Evolutionary conservation across 106 monocot genomes (phyloP), one percentile per base, ranked within the genome.

Genomic region (Cymbidium sinense): DNA sequence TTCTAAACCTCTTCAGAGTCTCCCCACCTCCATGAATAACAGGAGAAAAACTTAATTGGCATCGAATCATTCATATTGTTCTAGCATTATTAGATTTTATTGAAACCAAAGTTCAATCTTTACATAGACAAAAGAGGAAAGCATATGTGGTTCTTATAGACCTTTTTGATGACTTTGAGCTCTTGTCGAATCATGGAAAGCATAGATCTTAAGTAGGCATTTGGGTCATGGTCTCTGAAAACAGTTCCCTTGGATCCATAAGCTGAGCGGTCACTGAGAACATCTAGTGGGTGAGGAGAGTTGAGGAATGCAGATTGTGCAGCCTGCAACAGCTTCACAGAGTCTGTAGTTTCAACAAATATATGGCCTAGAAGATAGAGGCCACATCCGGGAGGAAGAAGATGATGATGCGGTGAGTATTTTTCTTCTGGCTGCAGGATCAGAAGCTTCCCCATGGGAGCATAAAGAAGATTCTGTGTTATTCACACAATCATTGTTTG

Each of bases 201-300:
- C 5, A 93, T 23, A 0, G 91, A 82, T 27, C 78, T 77, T 50
- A 96, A 51, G 79, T 96, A 96, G 39, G 93, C 76, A 47, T 80
- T 80, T 82, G 91, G 79, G 70, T 93, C 93, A 19, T 96, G 96
- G 82, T 96, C 89, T 43, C 91, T 82, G 44, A 81, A 84, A 25
- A 96, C 78, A 0, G 86, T 82, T 31, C 93, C 96, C 30, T 86
- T 67, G 8, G 96, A 33, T 4, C 93, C 96, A 75, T 93, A 93
- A 10, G 96, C 93, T 4, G 87, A 67, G 2, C 86, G 86, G 69
- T 98, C 91, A 34, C 87, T 90, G 5, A 94, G 83, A 33, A 94
- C 90, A 85, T 98, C 91, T 0, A 98, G 85, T 41, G 96, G 96
- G 76, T 98, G 96, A 4, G 96, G 96, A 37, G 94, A 87, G 79